phyloP scores from a whole-genome alignment of 2,329 filamentous ascomycete species.

The Scleromitrula shiraiana region DNA sequence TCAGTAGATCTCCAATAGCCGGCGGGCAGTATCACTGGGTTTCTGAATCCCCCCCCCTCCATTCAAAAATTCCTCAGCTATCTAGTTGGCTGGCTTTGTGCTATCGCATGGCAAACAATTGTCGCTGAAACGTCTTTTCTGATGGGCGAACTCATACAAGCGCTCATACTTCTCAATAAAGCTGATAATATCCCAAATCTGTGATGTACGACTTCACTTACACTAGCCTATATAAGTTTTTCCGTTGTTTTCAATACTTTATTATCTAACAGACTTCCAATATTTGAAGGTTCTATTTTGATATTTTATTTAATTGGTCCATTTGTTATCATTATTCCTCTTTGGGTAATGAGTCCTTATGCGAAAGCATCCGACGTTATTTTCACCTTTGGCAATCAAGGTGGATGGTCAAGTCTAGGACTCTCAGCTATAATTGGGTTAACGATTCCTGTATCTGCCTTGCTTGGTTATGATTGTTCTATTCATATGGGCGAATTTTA shows the following conservation, averaged over 20 bases:
- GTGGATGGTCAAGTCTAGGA: slow-evolving; percentile 28
- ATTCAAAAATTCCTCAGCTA: slow-evolving; percentile 47
- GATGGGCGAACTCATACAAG: slow-evolving; percentile 38
- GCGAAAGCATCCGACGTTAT: slow-evolving; percentile 21
- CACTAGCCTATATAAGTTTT: slow-evolving; percentile 35
- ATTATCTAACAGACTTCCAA: slow-evolving; percentile 32
- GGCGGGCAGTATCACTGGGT: slow-evolving; percentile 53
- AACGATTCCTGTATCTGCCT: slow-evolving; percentile 27
- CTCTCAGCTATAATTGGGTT: slow-evolving; percentile 32
- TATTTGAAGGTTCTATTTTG: slow-evolving; percentile 36
- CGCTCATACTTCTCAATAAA: slow-evolving; percentile 31
- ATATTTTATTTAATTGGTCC: slow-evolving; percentile 39
- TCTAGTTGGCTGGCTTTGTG: slow-evolving; percentile 38
- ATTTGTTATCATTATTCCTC: slow-evolving; percentile 34
- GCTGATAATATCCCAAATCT: slow-evolving; percentile 29
- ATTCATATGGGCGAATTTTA: slow-evolving; percentile 31
- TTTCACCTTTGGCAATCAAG: slow-evolving; percentile 27
- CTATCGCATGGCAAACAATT: slow-evolving; percentile 38
- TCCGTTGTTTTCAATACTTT: slow-evolving; percentile 38
- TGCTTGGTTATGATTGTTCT: slow-evolving; percentile 21
- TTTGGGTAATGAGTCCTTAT: slow-evolving; percentile 27
- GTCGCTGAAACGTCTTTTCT: slow-evolving; percentile 34
- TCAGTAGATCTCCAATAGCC: slow-evolving; percentile 44
- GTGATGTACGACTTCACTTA: slow-evolving; percentile 37
- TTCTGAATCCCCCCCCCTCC: slow-evolving; percentile 41